phyloP scores from a whole-genome alignment of 1,284 basidiomycete genomes.

The Cutaneotrichosporon cyanovorans region DNA sequence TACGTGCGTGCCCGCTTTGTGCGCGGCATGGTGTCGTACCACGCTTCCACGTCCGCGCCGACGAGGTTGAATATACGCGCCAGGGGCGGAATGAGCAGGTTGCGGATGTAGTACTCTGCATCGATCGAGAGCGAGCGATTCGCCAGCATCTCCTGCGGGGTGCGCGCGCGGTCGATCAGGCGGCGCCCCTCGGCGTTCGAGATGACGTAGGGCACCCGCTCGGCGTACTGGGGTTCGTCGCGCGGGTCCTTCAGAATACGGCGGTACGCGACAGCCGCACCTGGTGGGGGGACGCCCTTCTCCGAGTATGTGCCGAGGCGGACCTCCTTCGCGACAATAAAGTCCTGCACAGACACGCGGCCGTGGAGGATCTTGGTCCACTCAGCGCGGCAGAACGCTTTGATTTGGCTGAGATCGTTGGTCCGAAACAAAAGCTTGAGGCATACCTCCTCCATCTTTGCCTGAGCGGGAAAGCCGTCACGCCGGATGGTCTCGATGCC shows the following conservation, averaged over 20 bases:
- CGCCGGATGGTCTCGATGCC: conserved; percentile 94
- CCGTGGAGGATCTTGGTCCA: conserved; percentile 82
- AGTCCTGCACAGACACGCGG: conserved; percentile 75
- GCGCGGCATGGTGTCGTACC: conserved; percentile 81
- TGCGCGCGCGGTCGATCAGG: conserved; percentile 72
- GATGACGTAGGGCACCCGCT: conserved; percentile 88
- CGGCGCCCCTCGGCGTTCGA: conserved; percentile 59
- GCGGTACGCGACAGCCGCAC: conserved; percentile 75
- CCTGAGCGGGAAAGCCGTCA: conserved; percentile 78
- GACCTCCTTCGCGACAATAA: conserved; percentile 91
- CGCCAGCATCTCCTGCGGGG: conserved; percentile 68
- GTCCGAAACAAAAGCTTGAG: conserved; percentile 86
- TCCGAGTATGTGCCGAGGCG: conserved; percentile 88
- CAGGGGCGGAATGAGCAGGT: conserved; percentile 80
- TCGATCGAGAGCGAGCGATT: conserved; percentile 67
- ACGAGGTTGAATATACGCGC: conserved; percentile 85
- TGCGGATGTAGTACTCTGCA: conserved; percentile 81
- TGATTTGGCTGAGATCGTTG: conserved; percentile 80
- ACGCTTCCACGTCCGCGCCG: conserved; percentile 77
- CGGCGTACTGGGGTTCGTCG: conserved; percentile 82
- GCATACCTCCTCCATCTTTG: conserved; percentile 80
- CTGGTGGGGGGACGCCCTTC: conserved; percentile 77
- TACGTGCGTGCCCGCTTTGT: conserved; percentile 47
- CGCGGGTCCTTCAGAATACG: conserved; percentile 67
- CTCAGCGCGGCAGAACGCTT: conserved; percentile 74